Base-by-base conservation (phyloP, 2,329 filamentous ascomycete species). In the Didymella lethalis region DNA sequence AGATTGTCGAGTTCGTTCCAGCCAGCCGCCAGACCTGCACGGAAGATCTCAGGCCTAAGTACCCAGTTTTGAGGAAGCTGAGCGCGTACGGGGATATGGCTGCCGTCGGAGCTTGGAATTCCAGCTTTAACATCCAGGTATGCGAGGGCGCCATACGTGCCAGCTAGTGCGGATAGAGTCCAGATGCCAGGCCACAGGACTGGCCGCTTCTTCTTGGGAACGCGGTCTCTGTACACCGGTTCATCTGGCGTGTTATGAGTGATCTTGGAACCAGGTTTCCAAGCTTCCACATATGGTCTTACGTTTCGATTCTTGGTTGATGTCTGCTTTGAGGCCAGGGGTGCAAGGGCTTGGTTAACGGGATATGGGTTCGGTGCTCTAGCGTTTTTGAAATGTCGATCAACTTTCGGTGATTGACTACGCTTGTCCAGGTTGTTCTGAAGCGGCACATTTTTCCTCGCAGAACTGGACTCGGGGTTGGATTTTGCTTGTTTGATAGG, bases 1-100 rank as follows among this genome's bases (percentile, higher is more conserved):
- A 64, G 48, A 4, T 44, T 54, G 38, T 66, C 64, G n/a, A 63
- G 49, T 23, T 66, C 62, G 1, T 54, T 38, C 62, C 62, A 66
- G 26, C 49, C 57, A 41, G 57, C 50, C 40, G 53, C 59, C 25
- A 60, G 23, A 14, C 62, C 64, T 25, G 64, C 57, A 25, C 26
- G 46, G 14, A 63, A 26, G 7, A 64, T 41, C 7, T 45, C 54
- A 7, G 62, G 62, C 5, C 57, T 64, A 12, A 66, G 45, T 16
- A 51, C 59, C 64, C 64, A 66, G 6, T 55, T 54, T 26, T 61
- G 57, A 4, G 64, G 55, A 8, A 56, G 40, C 32, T 59, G 36
- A 23, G 29, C 29, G 10, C 59, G 59, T 23, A 54, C 48, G 25
- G 49, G 31, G 3, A 48, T 48, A 18, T 57, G 48, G 23, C 34